Evolutionary conservation across 352 stramenopile genomes (phyloP).

Genomic region (Phytopythium chamaehyphon): DNA sequence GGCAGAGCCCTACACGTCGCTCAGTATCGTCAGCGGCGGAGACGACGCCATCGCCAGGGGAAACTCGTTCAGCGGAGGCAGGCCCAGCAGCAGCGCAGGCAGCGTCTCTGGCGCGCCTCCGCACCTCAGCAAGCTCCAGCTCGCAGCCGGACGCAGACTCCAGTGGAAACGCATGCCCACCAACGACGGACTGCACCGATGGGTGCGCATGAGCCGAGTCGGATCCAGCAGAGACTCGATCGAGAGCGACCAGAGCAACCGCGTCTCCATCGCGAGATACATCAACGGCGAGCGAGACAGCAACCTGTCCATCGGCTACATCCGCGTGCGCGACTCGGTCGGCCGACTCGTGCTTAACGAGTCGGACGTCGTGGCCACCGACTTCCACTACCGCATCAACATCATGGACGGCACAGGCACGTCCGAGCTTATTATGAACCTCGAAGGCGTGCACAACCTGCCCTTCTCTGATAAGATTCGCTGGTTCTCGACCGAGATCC

Average conservation of each 20-base stretch:
- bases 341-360: slow-evolving; percentile 76
- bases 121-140: slow-evolving; percentile 70
- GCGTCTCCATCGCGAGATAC: slow-evolving; percentile 36
- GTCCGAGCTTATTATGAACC: slow-evolving; percentile 82
- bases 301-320: slow-evolving; percentile 67
- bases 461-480: slow-evolving; percentile 75
- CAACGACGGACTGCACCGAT: slow-evolving; percentile 65
- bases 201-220: slow-evolving; percentile 37
- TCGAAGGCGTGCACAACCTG: slow-evolving; percentile 74
- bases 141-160: slow-evolving; percentile 61
- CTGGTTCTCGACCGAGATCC: slow-evolving; percentile 82
- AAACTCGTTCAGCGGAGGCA: slow-evolving; percentile 15
- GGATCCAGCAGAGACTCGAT: slow-evolving; percentile 38
- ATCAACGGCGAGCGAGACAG: slow-evolving; percentile 56
- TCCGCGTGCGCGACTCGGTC: slow-evolving; percentile 70
- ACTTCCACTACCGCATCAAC: slow-evolving; percentile 83
- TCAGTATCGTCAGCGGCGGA: slow-evolving; percentile 9
- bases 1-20: slow-evolving; percentile 34
- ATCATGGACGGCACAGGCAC: slow-evolving; percentile 62
- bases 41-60: slow-evolving; percentile 29
- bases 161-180: slow-evolving; percentile 80
- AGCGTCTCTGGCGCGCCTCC: slow-evolving; percentile 10
- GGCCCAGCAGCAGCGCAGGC: slow-evolving; percentile 17
- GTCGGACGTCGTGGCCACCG: slow-evolving; percentile 68
- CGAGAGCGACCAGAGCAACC: slow-evolving; percentile 38